phyloP scores from a whole-genome alignment of 495 filamentous ascomycete species.

The Saxophila tyrrhenica region DNA sequence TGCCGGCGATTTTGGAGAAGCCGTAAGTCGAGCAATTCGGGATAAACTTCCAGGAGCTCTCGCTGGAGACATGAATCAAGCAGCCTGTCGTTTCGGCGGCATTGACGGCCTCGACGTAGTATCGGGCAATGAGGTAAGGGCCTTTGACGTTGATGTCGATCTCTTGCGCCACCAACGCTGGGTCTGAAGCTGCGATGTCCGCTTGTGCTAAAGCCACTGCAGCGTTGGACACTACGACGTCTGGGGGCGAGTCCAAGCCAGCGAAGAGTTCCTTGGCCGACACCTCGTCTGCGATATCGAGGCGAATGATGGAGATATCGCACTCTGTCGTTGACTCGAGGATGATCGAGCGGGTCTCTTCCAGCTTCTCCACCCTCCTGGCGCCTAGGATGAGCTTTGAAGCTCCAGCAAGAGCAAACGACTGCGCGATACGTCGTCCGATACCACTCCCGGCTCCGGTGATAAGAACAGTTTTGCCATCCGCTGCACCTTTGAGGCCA shows the following conservation, averaged over 20 bases:
- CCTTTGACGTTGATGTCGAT: constrained; percentile 3
- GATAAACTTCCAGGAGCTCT: not conserved
- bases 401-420: constrained; percentile 2
- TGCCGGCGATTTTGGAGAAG: not conserved
- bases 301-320: not conserved
- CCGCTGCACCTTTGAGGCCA: constrained; percentile 4
- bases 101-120: not conserved
- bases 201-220: not conserved
- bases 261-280: constrained; percentile 4
- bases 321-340: not conserved
- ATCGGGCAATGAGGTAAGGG: constrained; percentile 1
- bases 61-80: constrained; percentile 4
- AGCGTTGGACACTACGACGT: constrained; percentile 6
- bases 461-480: constrained; percentile 3
- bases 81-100: constrained; percentile 1
- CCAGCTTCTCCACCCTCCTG: not conserved
- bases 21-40: not conserved
- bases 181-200: not conserved
- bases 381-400: not conserved
- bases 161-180: constrained; percentile 1
- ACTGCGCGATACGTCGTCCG: not conserved
- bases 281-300: not conserved
- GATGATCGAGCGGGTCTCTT: constrained; percentile 3
- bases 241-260: not conserved
- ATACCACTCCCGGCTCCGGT: constrained; percentile 6